Conservation (phyloP, 306 rosid genomes). For the Vicia villosa region DNA sequence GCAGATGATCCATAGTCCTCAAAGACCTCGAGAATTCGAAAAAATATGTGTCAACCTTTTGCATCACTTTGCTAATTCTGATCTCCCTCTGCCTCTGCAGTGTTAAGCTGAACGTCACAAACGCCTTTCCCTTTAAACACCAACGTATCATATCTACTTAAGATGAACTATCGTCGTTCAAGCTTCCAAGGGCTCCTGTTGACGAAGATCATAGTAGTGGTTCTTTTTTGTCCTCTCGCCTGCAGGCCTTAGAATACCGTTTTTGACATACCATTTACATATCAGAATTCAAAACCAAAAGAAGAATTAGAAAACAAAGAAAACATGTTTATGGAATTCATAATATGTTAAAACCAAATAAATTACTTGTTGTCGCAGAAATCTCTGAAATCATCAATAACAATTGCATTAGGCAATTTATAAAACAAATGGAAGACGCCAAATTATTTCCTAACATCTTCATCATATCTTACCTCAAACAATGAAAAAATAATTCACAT, state of each 20-base stretch:
- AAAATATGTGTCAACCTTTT: no score
- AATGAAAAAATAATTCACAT: no score
- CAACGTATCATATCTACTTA: no score
- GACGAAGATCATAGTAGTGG: no score
- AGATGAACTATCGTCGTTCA: no score
- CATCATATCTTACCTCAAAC: conserved; percentile 55
- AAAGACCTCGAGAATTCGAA: no score
- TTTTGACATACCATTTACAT: conserved; percentile 69
- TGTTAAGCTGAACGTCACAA: no score
- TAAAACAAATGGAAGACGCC: conserved; percentile 74
- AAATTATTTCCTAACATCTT: conserved; percentile 75
- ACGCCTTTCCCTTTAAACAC: no score
- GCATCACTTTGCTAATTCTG: no score
- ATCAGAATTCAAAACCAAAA: conserved; percentile 22
- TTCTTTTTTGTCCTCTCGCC: conserved; percentile 46
- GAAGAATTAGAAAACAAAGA: not conserved
- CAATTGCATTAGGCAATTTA: conserved; percentile 62
- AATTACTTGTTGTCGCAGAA: conserved; percentile 72
- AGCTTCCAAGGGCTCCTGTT: no score
- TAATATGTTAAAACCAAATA: not conserved
- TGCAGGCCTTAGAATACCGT: conserved; percentile 62
- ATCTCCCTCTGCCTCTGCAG: no score
- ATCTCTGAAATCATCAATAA: conserved; percentile 79
- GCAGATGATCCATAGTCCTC: no score
- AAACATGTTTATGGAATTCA: not conserved